These are phyloP conservation scores for Barnettozyma pratensis DNA, from an alignment of 805 yeast species.

Conservation along the genomic window DNA sequence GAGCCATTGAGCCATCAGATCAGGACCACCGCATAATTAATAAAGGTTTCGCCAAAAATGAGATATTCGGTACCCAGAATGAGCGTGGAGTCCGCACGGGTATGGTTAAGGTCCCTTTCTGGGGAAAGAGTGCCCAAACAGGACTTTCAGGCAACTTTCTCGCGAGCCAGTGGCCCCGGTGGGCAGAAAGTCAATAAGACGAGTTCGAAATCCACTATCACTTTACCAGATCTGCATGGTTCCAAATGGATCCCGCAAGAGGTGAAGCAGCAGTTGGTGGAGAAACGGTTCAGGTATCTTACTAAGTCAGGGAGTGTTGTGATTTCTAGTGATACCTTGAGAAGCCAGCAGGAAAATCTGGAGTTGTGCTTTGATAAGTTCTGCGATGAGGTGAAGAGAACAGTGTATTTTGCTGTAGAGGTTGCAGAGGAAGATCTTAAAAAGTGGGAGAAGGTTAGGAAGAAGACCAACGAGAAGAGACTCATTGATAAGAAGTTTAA, in stretches of 20 bases:
- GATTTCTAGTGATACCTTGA: constrained; percentile 52
- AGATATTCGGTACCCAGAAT: neutral
- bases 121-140: neutral
- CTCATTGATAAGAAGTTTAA: constrained; percentile 31
- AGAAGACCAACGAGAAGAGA: constrained; percentile 30
- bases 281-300: constrained; percentile 42
- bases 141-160: constrained; percentile 40
- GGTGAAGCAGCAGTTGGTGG: constrained; percentile 37
- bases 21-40: neutral
- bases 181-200: constrained; percentile 82
- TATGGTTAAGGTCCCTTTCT: constrained; percentile 36
- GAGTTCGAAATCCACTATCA: constrained; percentile 59
- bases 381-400: constrained; percentile 42
- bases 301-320: constrained; percentile 48
- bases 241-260: constrained; percentile 58
- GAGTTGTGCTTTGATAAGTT: constrained; percentile 58
- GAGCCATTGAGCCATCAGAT: too few relatives aligned
- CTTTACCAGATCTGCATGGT: constrained; percentile 40
- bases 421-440: constrained; percentile 37
- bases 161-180: constrained; percentile 78
- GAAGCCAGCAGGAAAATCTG: constrained; percentile 56
- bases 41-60: neutral
- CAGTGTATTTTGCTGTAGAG: constrained; percentile 44
- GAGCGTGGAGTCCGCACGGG: neutral
- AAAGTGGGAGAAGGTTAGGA: constrained; percentile 43